Conservation (phyloP, 78 protist genomes). For the Speleostelium caveatum region DNA sequence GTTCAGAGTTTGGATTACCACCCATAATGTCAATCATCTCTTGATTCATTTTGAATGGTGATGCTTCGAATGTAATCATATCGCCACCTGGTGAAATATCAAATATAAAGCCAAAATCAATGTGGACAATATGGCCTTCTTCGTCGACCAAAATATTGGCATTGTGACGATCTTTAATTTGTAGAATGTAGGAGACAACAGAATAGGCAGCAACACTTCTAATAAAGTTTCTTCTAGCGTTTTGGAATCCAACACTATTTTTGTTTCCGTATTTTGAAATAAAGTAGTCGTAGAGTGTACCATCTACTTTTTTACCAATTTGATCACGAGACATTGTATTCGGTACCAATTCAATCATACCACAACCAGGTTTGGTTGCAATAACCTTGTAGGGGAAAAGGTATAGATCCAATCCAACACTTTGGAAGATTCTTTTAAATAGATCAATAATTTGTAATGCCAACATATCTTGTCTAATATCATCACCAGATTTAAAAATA, state of each 20-base stretch:
- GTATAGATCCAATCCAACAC: conserved; percentile 84
- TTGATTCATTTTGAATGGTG: conserved; percentile 94
- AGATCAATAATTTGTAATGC: conserved; percentile 93
- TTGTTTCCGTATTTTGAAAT: conserved; percentile 83
- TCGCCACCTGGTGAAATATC: conserved; percentile 94
- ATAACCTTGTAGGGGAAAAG: conserved; percentile 95
- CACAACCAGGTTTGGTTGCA: conserved; percentile 91
- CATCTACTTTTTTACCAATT: conserved; percentile 88
- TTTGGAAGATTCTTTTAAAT: conserved; percentile 85
- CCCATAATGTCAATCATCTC: conserved; percentile 94
- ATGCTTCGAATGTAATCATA: conserved; percentile 85
- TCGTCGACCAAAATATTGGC: conserved; percentile 93
- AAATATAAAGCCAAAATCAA: conserved; percentile 94
- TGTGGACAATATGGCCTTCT: conserved; percentile 93
- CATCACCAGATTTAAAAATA: conserved; percentile 92
- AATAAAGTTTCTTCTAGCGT: conserved; percentile 91
- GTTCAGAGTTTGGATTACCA: conserved; percentile 88
- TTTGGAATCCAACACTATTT: conserved; percentile 78
- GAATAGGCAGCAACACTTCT: conserved; percentile 93
- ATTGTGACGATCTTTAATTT: conserved; percentile 95
- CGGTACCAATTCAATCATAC: conserved; percentile 94
- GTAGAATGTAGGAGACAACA: conserved; percentile 89
- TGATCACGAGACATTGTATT: conserved; percentile 93
- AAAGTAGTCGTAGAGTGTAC: conserved; percentile 87
- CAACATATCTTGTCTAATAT: conserved; percentile 96